Conservation (phyloP, 495 filamentous ascomycete species). For the Hyaloscypha hepaticicola region DNA sequence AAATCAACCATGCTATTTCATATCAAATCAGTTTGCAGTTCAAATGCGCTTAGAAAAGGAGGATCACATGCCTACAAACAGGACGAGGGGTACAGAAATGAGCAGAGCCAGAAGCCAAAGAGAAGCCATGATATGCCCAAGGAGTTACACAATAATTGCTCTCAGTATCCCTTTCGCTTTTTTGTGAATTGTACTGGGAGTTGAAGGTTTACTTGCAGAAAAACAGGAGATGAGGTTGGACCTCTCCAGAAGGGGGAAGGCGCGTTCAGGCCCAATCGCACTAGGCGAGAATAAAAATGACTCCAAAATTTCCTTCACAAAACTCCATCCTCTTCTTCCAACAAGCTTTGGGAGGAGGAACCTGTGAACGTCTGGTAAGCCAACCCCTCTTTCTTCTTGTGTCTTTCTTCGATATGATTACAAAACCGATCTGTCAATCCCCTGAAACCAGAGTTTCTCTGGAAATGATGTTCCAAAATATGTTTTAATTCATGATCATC, state of each 20-base stretch:
- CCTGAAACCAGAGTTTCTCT: conserved; percentile 53
- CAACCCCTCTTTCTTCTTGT: conserved; percentile 32
- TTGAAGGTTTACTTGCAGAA: neutral
- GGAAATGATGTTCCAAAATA: conserved; percentile 35
- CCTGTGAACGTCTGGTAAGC: conserved; percentile 30
- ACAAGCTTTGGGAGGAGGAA: neutral
- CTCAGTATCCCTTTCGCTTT: neutral
- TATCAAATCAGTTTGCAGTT: conserved; percentile 7
- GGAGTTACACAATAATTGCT: too few species aligned
- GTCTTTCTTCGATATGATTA: conserved; percentile 62
- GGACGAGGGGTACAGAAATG: conserved; percentile 46
- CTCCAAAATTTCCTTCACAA: conserved; percentile 8
- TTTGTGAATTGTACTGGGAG: neutral
- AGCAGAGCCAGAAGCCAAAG: conserved; percentile 49
- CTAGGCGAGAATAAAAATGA: conserved; percentile 8
- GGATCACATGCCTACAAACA: conserved; percentile 46
- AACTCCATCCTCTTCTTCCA: conserved; percentile 8
- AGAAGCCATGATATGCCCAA: conserved; percentile 43
- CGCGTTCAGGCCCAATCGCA: neutral
- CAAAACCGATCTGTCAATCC: conserved; percentile 86
- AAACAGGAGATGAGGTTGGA: neutral
- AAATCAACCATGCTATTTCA: conserved; percentile 49
- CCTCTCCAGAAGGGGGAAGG: conserved; percentile 9
- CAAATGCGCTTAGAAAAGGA: neutral
- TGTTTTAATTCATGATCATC: conserved; percentile 42